Base-by-base conservation (phyloP, 129 eudicot genomes). In the Kitagawia praeruptora region DNA sequence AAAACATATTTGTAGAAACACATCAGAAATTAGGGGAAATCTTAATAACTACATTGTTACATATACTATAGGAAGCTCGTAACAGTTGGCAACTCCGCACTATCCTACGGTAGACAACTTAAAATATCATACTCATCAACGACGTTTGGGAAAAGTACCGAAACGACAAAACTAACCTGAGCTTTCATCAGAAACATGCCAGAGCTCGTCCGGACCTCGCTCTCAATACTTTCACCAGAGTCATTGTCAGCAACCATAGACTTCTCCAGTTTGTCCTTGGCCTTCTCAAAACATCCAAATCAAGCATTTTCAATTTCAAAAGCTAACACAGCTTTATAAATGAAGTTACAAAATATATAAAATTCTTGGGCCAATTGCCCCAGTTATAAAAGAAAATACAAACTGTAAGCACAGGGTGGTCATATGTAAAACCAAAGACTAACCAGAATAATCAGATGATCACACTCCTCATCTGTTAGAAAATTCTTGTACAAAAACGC, bases 201-300 rank as follows among this genome's bases (percentile, higher is more conserved):
- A 8, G 93, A 87, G 86, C 98, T 93, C 31, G 98, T 93, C 46
- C 98, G 87, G 51, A 89, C 91, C 47, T 81, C 86, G 74, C 97
- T 93, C 73, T 86, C 90, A 45, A 88, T 72, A 79, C 97, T 93
- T 88, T 93, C 87, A 75, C 98, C 98, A 2, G 97, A 82, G 28
- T 87, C 89, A 86, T 77, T 77, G 78, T 93, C 98, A 10, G 97
- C 90, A 73, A 93, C 98, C 98, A 91, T 93, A 75, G 98, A 93
- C 71, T 93, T 93, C 82, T 88, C 83, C 78, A 93, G 86, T 83
- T 84, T 93, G 84, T 84, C 90, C 83, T 82, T 88, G 18, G 98
- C 97, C 98, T 93, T 73, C 27, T 77, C 51, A 44, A 67, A 81
- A 39, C 25, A 70, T 70, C 45, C 75, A 67, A 67, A 85, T 70